A percentile compares a stretch with the other conserved stretches of the same genome.
Evolutionary conservation across 768 basidiomycete genomes (phyloP).

Genomic region (Baorangia bicolor): DNA sequence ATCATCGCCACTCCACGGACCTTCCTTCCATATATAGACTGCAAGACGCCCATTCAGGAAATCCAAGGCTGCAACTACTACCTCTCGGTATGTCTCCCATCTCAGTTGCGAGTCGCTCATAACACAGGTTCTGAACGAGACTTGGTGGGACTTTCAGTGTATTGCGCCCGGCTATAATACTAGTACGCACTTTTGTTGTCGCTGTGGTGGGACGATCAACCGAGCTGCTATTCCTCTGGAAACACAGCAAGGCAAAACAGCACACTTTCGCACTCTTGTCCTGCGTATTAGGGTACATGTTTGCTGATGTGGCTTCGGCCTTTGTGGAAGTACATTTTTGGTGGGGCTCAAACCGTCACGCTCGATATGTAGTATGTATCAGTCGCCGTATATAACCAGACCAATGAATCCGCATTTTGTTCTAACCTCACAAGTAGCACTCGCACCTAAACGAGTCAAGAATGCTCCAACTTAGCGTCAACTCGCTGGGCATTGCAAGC

Average conservation of each 20-base stretch:
- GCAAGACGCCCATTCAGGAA: slow-evolving; percentile 52
- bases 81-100: slow-evolving; percentile 46
- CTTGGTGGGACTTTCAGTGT: slow-evolving; percentile 37
- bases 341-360: not conserved
- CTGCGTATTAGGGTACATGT: slow-evolving; percentile 19
- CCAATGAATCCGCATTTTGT: not conserved
- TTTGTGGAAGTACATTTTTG: too few relatives aligned
- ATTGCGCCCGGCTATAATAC: slow-evolving; percentile 57
- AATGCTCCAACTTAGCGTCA: too few relatives aligned
- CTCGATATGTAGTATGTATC: not conserved
- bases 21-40: slow-evolving; percentile 28
- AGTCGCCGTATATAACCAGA: not conserved
- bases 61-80: slow-evolving; percentile 56
- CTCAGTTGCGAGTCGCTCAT: not conserved
- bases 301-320: not conserved
- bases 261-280: slow-evolving; percentile 35
- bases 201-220: slow-evolving; percentile 47
- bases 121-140: not conserved
- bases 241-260: slow-evolving; percentile 30
- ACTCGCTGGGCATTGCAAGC: not conserved
- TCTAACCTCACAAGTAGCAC: too few relatives aligned
- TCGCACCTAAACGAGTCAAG: too few relatives aligned
- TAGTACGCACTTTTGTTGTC: slow-evolving; percentile 57
- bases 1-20: not conserved
- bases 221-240: slow-evolving; percentile 35